Evolutionary conservation across 495 filamentous ascomycete genomes (phyloP).

Genomic region (Xylaria palmicola): DNA sequence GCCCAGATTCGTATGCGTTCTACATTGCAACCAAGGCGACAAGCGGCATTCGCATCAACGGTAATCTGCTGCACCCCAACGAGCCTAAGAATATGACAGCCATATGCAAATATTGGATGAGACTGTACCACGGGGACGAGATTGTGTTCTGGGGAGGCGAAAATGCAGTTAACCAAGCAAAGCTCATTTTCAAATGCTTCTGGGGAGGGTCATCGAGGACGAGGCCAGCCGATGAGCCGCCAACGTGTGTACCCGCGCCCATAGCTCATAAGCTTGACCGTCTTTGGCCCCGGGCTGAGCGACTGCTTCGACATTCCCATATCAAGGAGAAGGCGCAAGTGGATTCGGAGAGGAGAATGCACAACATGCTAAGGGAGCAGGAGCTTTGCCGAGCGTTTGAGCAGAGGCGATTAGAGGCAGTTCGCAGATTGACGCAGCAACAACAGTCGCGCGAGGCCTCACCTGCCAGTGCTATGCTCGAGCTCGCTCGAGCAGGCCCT

Average conservation of each 20-base stretch:
- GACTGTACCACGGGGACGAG: conserved; percentile 69
- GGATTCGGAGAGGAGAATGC: conserved; percentile 35
- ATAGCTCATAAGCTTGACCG: conserved; percentile 28
- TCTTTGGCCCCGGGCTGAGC: conserved; percentile 28
- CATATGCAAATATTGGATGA: conserved; percentile 59
- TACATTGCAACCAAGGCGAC: conserved; percentile 73
- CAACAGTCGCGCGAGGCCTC: conserved; percentile 22
- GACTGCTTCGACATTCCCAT: conserved; percentile 19
- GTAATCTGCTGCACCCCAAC: conserved; percentile 51
- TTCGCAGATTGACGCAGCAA: conserved; percentile 25
- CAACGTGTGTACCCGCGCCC: conserved; percentile 18
- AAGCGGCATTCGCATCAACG: conserved; percentile 72
- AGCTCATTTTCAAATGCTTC: conserved; percentile 43
- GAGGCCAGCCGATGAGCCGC: conserved; percentile 23
- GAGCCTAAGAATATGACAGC: conserved; percentile 42
- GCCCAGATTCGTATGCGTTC: conserved; percentile 60
- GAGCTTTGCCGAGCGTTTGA: conserved; percentile 43
- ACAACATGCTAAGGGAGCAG: conserved; percentile 37
- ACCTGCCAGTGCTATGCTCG: conserved; percentile 11
- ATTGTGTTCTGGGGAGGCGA: conserved; percentile 59
- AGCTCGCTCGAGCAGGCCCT: background rate
- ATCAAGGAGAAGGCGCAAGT: conserved; percentile 35
- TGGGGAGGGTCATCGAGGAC: conserved; percentile 45
- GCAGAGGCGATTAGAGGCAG: conserved; percentile 35
- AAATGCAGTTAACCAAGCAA: conserved; percentile 25